Evolutionary conservation across 2,329 filamentous ascomycete species (phyloP).

Genomic region (Geosmithia flava): DNA sequence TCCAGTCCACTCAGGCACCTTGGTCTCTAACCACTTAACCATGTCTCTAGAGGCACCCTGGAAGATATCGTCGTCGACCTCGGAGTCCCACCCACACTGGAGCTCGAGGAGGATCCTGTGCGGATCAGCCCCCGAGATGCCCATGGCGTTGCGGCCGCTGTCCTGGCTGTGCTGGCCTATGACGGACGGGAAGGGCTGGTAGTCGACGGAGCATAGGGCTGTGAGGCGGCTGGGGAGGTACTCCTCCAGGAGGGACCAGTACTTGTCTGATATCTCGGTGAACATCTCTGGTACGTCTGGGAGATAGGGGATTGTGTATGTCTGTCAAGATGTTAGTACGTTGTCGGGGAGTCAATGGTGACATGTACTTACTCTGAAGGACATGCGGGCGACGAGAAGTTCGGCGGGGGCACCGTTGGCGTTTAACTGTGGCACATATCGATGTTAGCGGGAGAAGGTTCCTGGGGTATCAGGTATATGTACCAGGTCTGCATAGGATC

Average conservation of each 20-base stretch:
- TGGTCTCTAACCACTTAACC: slow-evolving; percentile 7
- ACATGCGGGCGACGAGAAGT: slow-evolving; percentile 6
- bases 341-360: not conserved
- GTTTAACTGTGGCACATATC: slow-evolving; percentile 4
- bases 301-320: slow-evolving; percentile 11
- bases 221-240: slow-evolving; percentile 11
- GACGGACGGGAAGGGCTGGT: slow-evolving; percentile 14
- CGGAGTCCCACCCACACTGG: slow-evolving; percentile 9
- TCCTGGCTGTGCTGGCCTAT: slow-evolving; percentile 10
- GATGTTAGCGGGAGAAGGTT: not conserved
- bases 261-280: slow-evolving; percentile 17
- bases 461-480: slow-evolving; percentile 1
- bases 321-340: slow-evolving; percentile 4
- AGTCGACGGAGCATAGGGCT: slow-evolving; percentile 14
- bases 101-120: slow-evolving; percentile 12
- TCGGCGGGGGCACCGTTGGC: slow-evolving; percentile 7
- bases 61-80: slow-evolving; percentile 9
- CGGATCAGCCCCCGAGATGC: slow-evolving; percentile 7
- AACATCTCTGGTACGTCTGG: slow-evolving; percentile 14
- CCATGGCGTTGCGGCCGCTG: slow-evolving; percentile 13
- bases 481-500: slow-evolving; percentile 18
- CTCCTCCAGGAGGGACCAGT: slow-evolving; percentile 9
- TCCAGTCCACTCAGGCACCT: slow-evolving; percentile 9
- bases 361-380: slow-evolving; percentile 6
- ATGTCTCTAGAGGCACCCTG: slow-evolving; percentile 5